Evolutionary conservation across 1,139 yeast species (phyloP).

Genomic region (Geotrichum europaeum): DNA sequence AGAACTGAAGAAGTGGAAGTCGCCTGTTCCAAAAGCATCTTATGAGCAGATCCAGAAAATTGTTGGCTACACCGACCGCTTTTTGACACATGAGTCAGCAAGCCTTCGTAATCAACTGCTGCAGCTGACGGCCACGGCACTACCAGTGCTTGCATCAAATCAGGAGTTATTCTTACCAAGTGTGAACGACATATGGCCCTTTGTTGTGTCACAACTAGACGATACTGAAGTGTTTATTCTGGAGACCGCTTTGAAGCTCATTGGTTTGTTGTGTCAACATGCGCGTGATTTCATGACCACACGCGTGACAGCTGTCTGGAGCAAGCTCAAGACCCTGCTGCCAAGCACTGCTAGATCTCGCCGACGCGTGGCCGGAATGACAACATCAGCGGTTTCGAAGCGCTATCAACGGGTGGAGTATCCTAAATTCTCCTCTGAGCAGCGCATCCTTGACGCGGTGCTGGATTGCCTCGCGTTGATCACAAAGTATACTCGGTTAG

Average conservation of each 20-base stretch:
- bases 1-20: slow-evolving; percentile 47
- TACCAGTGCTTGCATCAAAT: slow-evolving; percentile 62
- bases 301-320: slow-evolving; percentile 47
- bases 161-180: slow-evolving; percentile 57
- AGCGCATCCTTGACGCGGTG: slow-evolving; percentile 23
- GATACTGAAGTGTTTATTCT: slow-evolving; percentile 34
- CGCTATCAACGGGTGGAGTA: not conserved
- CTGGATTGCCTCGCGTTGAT: slow-evolving; percentile 22
- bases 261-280: slow-evolving; percentile 37
- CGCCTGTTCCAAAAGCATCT: slow-evolving; percentile 54
- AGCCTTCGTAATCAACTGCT: slow-evolving; percentile 53
- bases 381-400: not conserved
- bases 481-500: slow-evolving; percentile 22
- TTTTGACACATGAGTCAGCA: slow-evolving; percentile 63
- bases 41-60: slow-evolving; percentile 58
- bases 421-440: slow-evolving; percentile 27
- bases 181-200: slow-evolving; percentile 67
- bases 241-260: slow-evolving; percentile 37
- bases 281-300: slow-evolving; percentile 48
- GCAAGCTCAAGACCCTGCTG: slow-evolving; percentile 20
- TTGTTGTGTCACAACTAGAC: slow-evolving; percentile 30
- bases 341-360: slow-evolving; percentile 6
- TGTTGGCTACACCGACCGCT: slow-evolving; percentile 60
- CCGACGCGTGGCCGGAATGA: not conserved
- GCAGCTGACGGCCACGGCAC: slow-evolving; percentile 42